A percentile compares a stretch with the other conserved stretches of the same genome.
Conservation (phyloP, 108 stramenopile genomes). For the Asterionellopsis glacialis region DNA sequence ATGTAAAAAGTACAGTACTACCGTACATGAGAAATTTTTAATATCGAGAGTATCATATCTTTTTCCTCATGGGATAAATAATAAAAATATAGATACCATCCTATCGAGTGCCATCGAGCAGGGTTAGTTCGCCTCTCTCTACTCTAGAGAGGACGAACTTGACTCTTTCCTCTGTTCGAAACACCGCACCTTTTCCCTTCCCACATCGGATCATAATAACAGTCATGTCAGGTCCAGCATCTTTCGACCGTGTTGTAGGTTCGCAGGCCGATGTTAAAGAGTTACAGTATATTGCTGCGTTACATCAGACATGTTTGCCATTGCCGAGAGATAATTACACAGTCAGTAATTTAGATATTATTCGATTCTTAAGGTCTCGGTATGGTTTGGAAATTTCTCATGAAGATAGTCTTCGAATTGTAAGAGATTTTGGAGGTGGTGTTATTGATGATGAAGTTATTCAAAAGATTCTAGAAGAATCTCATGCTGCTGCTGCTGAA, state of each 20-base stretch:
- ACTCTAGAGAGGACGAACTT: too few relatives aligned
- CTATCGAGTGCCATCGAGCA: too few relatives aligned
- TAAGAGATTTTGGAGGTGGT: constrained; percentile 22
- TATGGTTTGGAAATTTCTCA: constrained; percentile 12
- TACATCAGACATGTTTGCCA: constrained; percentile 2
- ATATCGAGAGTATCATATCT: too few relatives aligned
- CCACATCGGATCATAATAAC: too few relatives aligned
- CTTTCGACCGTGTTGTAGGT: constrained; percentile 6
- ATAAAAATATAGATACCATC: too few relatives aligned
- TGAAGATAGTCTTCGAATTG: constrained; percentile 15
- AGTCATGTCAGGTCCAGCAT: not conserved
- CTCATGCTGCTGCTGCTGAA: not conserved
- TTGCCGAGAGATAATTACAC: constrained; percentile 2
- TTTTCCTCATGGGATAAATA: too few relatives aligned
- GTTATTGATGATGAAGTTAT: not conserved
- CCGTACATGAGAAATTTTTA: too few relatives aligned
- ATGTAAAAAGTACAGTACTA: too few relatives aligned
- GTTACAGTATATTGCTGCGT: not conserved
- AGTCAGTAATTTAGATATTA: constrained; percentile 16
- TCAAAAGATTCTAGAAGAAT: not conserved
- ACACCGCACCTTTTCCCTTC: too few relatives aligned
- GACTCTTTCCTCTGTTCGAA: too few relatives aligned
- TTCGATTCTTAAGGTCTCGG: constrained; percentile 18
- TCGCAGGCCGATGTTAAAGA: constrained; percentile 7
- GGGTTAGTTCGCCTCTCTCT: too few relatives aligned